Base-by-base conservation (phyloP, 306 rosid genomes). In the Prinsepia uniflora region DNA sequence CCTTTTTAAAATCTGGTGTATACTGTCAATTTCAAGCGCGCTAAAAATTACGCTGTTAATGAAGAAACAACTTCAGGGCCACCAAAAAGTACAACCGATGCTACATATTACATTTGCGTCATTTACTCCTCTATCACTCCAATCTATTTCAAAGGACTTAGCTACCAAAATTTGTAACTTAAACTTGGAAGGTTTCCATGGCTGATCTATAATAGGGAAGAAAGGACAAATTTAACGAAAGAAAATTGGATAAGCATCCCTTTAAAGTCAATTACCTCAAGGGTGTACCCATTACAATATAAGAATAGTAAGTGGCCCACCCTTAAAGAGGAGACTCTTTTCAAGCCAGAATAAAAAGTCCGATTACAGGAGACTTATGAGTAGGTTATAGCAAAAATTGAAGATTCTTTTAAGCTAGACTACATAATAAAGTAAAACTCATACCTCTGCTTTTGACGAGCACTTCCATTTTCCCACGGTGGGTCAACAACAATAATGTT, bases 391-490 rank as follows among this genome's bases (percentile, higher is more conserved):
- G 68, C 50, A 43, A 43, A 64, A 15, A 22, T 13, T 3, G 20
- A 54, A 13, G 55, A 55, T 49, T 4, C 6, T 22, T 20, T 49
- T 15, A 24, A 17, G 12, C 4, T 0, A 10, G 6, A 15, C 7
- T 19, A 44, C 3, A 30, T 8, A 50, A 17, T 6, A 41, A 13
- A 13, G 9, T 22, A 41, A 24, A 22, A 69, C 2, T 14, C 63
- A 63, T 71, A 87, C 98, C 88, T 90, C 46, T 67, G 83, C 82
- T 93, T 93, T 81, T 90, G 97, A 64, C 40, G 80, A 50, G 94
- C 98, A 77, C 98, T 93, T 65, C 90, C 97, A 85, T 90, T 93
- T 83, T 93, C 98, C 98, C 97, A 90, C 24, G 98, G 98, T 7
- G 98, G 98, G 80, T 93, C 97, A 39, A 93, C 73, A 72, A 90